phyloP scores from a whole-genome alignment of 495 filamentous ascomycete genomes.

The Aspergillus nidulans region DNA sequence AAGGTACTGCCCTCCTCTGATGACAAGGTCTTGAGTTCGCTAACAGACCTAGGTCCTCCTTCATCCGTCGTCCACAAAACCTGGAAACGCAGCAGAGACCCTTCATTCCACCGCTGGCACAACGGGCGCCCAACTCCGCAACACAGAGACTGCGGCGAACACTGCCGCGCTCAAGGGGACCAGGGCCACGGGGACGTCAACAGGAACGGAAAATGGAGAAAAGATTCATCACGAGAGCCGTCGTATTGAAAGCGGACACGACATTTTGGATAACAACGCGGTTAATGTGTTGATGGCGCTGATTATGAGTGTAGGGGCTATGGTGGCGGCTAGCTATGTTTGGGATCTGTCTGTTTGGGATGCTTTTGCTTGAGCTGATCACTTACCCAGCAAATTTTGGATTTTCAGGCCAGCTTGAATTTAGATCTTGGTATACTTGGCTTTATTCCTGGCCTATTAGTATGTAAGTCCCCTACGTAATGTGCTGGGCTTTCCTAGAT shows the following conservation, averaged over 20 bases:
- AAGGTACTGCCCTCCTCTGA: slow-evolving; percentile 51
- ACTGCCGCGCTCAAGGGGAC: slow-evolving; percentile 26
- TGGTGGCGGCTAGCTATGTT: slow-evolving; percentile 50
- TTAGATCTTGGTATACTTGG: not conserved
- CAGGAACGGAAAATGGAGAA: slow-evolving; percentile 8
- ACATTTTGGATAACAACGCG: slow-evolving; percentile 86
- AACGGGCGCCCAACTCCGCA: slow-evolving; percentile 11
- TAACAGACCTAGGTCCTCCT: slow-evolving; percentile 31
- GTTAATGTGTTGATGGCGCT: slow-evolving; percentile 90
- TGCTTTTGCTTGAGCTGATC: slow-evolving; percentile 2
- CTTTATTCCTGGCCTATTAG: too few species aligned
- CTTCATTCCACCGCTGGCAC: not conserved
- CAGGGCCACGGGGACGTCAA: slow-evolving; percentile 14
- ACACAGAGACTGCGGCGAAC: slow-evolving; percentile 33
- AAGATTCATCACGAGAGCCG: slow-evolving; percentile 58
- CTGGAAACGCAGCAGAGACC: not conserved
- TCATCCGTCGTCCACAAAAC: slow-evolving; percentile 23
- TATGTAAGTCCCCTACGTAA: too few species aligned
- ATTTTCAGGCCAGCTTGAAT: not conserved
- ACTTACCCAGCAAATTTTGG: not conserved
- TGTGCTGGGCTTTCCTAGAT: too few species aligned
- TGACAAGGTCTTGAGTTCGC: not conserved
- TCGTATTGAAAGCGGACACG: slow-evolving; percentile 65
- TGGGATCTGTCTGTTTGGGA: slow-evolving; percentile 34
- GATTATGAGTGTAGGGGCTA: slow-evolving; percentile 72